Percentiles rank a stretch among this genome's conserved stretches.
phyloP scores from a whole-genome alignment of 805 yeast species.

The Ogataea nonfermentans region DNA sequence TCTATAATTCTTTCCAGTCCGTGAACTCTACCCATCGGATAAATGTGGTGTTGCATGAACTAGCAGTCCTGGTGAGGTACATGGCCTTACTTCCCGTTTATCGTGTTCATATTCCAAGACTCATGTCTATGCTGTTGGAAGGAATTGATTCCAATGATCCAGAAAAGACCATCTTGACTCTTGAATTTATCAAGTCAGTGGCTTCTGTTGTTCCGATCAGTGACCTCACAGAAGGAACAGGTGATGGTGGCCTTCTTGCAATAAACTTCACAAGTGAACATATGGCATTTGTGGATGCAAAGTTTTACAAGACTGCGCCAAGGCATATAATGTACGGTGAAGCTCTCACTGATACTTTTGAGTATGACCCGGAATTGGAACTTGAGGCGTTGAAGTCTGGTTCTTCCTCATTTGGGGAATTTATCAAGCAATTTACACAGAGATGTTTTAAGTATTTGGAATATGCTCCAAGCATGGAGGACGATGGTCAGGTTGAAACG shows the following conservation, averaged over 20 bases:
- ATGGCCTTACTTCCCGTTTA: slow-evolving; percentile 62
- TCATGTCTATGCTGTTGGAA: slow-evolving; percentile 65
- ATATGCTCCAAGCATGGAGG: slow-evolving; percentile 58
- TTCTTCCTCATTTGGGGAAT: slow-evolving; percentile 62
- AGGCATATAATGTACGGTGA: slow-evolving; percentile 23
- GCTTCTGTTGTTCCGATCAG: slow-evolving; percentile 71
- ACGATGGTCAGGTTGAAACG: slow-evolving; percentile 50
- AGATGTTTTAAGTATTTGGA: slow-evolving; percentile 65
- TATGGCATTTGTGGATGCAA: slow-evolving; percentile 49
- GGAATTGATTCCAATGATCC: slow-evolving; percentile 91
- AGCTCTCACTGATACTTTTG: slow-evolving; percentile 30
- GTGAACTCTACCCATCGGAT: slow-evolving; percentile 80
- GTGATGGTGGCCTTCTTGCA: slow-evolving; percentile 40
- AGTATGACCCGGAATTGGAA: slow-evolving; percentile 45
- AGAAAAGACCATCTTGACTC: slow-evolving; percentile 62
- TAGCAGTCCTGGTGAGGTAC: slow-evolving; percentile 63
- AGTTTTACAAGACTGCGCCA: slow-evolving; percentile 35
- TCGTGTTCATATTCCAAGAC: slow-evolving; percentile 75
- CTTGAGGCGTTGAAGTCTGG: slow-evolving; percentile 66
- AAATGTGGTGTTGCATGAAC: slow-evolving; percentile 63
- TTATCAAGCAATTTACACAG: slow-evolving; percentile 55
- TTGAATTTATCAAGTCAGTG: slow-evolving; percentile 66
- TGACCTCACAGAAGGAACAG: slow-evolving; percentile 49
- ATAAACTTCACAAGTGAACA: slow-evolving; percentile 66
- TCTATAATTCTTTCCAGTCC: slow-evolving; percentile 69